Conservation (phyloP, 352 stramenopile genomes). For the Pythium monospermum region DNA sequence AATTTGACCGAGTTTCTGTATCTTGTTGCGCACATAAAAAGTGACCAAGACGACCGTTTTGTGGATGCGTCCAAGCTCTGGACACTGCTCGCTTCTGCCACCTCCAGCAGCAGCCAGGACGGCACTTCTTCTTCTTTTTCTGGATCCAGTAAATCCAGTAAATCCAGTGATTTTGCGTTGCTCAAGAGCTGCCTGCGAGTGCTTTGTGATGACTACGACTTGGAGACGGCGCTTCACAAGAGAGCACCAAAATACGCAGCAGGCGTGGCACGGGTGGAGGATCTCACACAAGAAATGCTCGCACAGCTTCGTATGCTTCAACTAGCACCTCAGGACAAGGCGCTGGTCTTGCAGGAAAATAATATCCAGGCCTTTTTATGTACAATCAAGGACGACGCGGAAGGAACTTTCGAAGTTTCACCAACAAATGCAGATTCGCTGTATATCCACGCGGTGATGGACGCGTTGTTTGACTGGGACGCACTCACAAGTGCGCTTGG, state of each 20-base stretch:
- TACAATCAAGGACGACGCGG: background rate
- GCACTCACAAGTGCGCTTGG: constrained; percentile 17
- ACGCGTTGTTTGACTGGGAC: constrained; percentile 43
- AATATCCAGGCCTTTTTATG: constrained; percentile 3
- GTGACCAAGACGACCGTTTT: background rate
- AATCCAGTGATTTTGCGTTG: background rate
- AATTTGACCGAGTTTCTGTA: constrained; percentile 31
- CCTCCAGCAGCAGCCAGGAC: background rate
- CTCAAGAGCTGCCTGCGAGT: constrained; percentile 8
- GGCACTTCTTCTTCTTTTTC: no score
- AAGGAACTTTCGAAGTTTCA: no score
- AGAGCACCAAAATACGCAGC: constrained; percentile 7
- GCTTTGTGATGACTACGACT: constrained; percentile 5
- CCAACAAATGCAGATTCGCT: constrained; percentile 11
- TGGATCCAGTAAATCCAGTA: no score
- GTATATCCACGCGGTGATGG: constrained; percentile 34
- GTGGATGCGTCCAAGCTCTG: background rate
- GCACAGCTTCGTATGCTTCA: constrained; percentile 5
- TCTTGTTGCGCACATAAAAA: constrained; percentile 27
- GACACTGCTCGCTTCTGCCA: background rate
- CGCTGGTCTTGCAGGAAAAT: background rate
- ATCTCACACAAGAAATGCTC: background rate
- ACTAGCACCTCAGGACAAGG: background rate
- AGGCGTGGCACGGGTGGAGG: constrained; percentile 6
- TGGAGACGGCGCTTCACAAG: constrained; percentile 4